These are phyloP conservation scores for Psilocybe mexicana DNA, from an alignment of 1,284 basidiomycete genomes.

Conservation along the genomic window DNA sequence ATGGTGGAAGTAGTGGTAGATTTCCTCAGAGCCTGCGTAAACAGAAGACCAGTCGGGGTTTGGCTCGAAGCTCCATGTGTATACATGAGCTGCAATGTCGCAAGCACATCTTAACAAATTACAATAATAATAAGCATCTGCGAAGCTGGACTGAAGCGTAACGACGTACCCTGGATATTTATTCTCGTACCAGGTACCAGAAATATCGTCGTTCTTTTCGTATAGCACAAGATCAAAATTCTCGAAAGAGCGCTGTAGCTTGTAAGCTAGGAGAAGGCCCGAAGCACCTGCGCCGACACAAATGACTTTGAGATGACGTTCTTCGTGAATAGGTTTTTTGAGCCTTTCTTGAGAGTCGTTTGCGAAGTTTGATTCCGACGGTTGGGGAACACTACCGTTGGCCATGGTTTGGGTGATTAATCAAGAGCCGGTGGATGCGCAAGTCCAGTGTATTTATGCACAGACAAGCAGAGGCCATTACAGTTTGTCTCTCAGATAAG, in stretches of 20 bases:
- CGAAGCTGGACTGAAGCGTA: neutral
- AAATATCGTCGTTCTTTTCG: slow-evolving; percentile 31
- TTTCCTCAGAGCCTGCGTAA: slow-evolving; percentile 32
- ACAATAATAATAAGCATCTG: neutral
- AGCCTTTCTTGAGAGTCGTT: slow-evolving; percentile 3
- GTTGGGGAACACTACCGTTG: neutral
- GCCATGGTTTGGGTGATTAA: neutral
- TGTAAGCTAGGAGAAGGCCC: slow-evolving; percentile 34
- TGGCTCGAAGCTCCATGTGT: slow-evolving; percentile 35
- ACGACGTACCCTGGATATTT: slow-evolving; percentile 27
- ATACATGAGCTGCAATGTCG: slow-evolving; percentile 32
- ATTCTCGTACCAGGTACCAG: slow-evolving; percentile 37
- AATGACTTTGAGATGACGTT: slow-evolving; percentile 29
- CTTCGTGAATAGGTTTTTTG: slow-evolving; percentile 27
- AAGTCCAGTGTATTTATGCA: neutral
- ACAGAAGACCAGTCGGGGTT: slow-evolving; percentile 31
- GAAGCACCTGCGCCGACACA: slow-evolving; percentile 36
- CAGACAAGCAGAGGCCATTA: neutral
- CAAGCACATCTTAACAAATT: slow-evolving; percentile 29
- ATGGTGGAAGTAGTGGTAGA: slow-evolving; percentile 30
- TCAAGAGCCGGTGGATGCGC: neutral
- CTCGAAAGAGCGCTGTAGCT: slow-evolving; percentile 34
- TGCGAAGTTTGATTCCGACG: neutral
- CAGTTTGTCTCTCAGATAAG: neutral
- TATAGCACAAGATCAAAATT: slow-evolving; percentile 32